Conservation (phyloP, 1,284 basidiomycete species). For the Tilletia walkeri region DNA sequence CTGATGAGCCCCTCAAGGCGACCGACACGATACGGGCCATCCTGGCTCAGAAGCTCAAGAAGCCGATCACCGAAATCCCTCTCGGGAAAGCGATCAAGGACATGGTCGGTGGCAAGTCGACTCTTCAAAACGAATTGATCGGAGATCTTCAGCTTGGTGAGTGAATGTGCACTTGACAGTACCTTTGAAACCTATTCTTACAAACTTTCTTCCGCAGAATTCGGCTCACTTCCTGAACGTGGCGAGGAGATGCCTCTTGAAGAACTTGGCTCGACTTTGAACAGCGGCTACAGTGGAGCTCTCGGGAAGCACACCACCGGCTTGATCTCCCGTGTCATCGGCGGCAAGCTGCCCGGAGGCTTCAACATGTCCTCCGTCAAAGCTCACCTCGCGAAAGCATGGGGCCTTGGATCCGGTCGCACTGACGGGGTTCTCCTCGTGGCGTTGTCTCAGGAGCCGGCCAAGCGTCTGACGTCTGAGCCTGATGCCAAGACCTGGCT, state of each 20-base stretch:
- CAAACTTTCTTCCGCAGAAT: slow-evolving; percentile 55
- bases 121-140: slow-evolving; percentile 92
- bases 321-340: slow-evolving; percentile 84
- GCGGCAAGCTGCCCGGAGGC: slow-evolving; percentile 96
- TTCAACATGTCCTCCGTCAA: slow-evolving; percentile 96
- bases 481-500: slow-evolving; percentile 90
- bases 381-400: slow-evolving; percentile 56
- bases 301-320: slow-evolving; percentile 94
- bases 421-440: slow-evolving; percentile 88
- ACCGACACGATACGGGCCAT: slow-evolving; percentile 83
- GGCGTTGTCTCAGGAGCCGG: slow-evolving; percentile 84
- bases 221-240: slow-evolving; percentile 73
- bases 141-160: slow-evolving; percentile 69
- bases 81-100: slow-evolving; percentile 97
- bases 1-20: slow-evolving; percentile 88
- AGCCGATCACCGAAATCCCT: slow-evolving; percentile 81
- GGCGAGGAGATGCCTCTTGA: slow-evolving; percentile 86
- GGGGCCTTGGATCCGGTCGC: slow-evolving; percentile 86
- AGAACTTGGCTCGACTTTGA: slow-evolving; percentile 84
- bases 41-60: slow-evolving; percentile 98
- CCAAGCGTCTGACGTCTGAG: slow-evolving; percentile 89
- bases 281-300: slow-evolving; percentile 75
- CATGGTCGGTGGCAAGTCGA: slow-evolving; percentile 95
- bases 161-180: slow-evolving; percentile 68
- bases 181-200: background rate